phyloP scores from a whole-genome alignment of 2,329 filamentous ascomycete species.

The Ophiostoma quercus region DNA sequence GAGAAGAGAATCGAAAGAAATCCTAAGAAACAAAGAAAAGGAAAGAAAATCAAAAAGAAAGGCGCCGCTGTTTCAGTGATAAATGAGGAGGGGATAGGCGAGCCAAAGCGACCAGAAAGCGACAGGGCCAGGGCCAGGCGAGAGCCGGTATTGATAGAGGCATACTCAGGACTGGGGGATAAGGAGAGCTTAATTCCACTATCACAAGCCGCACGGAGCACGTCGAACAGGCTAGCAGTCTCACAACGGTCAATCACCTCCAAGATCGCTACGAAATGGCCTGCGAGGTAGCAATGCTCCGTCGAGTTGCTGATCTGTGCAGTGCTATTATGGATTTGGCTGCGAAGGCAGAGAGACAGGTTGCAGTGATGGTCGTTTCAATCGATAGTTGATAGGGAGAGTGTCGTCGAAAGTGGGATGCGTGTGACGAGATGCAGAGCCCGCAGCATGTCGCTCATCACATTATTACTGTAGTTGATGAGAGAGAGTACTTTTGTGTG shows the following conservation, averaged over 20 bases:
- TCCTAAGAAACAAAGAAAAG: neutral
- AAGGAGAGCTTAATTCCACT: neutral
- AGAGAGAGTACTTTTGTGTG: neutral
- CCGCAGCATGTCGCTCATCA: neutral
- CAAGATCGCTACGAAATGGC: neutral
- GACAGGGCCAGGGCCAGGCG: neutral
- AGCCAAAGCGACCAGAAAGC: neutral
- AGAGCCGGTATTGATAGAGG: too few species aligned
- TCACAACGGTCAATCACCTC: conserved; percentile 6
- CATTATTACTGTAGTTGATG: neutral
- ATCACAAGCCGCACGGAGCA: conserved; percentile 3
- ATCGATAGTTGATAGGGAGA: neutral
- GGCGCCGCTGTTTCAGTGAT: neutral
- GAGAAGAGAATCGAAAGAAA: neutral
- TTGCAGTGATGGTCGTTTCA: neutral
- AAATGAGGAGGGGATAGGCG: conserved; percentile 1
- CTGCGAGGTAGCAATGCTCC: conserved; percentile 1
- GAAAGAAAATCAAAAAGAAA: neutral
- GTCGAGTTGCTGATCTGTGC: neutral
- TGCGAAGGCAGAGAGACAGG: neutral
- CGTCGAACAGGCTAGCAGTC: conserved; percentile 1
- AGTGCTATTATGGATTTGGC: neutral
- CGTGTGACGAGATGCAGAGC: neutral
- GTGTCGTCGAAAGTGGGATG: conserved; percentile 6
- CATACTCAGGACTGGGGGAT: too few species aligned